phyloP scores from a whole-genome alignment of 495 filamentous ascomycete genomes.

The Aspergillus biplanus region DNA sequence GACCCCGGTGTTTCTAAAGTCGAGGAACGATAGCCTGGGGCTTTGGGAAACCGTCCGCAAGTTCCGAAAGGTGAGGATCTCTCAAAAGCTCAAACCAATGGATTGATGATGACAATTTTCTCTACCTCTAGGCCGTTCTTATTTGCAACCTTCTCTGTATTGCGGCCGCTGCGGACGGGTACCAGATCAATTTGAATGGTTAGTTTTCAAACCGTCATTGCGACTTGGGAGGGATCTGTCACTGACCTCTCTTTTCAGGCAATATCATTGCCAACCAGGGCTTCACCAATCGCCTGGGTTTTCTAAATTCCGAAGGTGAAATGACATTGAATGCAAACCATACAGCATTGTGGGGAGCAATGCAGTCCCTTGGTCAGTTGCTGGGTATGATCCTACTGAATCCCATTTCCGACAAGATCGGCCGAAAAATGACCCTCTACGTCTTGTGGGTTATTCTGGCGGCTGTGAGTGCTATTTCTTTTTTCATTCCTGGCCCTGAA shows the following conservation, averaged over 20 bases:
- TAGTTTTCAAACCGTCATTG: neutral
- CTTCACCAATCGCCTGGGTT: neutral
- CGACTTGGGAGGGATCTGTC: neutral
- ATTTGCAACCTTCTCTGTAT: constrained; percentile 4
- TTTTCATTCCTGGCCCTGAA: neutral
- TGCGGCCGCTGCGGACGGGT: constrained; percentile 1
- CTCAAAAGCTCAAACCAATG: neutral
- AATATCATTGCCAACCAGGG: constrained; percentile 3
- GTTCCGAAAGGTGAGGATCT: neutral
- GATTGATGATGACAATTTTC: neutral
- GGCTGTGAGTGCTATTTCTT: neutral
- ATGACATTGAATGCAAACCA: neutral
- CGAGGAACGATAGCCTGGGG: neutral
- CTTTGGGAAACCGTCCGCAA: neutral
- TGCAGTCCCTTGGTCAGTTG: constrained; percentile 3
- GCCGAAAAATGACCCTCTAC: neutral
- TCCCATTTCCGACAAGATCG: neutral
- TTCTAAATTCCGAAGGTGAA: neutral
- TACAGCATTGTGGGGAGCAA: neutral
- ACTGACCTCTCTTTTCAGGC: neutral
- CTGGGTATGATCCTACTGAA: neutral
- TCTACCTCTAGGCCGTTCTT: neutral
- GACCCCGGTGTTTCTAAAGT: neutral
- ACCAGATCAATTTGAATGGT: constrained; percentile 3
- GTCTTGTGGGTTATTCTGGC: constrained; percentile 2